Percentiles rank a stretch among this genome's conserved stretches.
These are phyloP conservation scores for Boletus calvinii DNA, from an alignment of 1,284 basidiomycete species.

Conservation along the genomic window DNA sequence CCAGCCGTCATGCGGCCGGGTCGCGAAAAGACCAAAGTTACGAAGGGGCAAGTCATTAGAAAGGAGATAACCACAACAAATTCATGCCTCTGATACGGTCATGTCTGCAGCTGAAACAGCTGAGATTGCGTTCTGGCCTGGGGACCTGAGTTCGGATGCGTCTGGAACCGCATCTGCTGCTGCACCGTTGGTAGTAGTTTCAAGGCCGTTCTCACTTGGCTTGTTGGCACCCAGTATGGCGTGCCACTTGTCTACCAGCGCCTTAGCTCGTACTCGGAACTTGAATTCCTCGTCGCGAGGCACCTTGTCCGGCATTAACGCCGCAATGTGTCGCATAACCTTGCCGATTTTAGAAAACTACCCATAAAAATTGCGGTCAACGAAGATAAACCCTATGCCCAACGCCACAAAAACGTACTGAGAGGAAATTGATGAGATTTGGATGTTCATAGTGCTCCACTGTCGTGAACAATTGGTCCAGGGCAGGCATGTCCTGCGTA, in stretches of 20 bases:
- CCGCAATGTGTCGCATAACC: conserved; percentile 93
- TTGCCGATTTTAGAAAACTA: conserved; percentile 97
- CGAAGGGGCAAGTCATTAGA: conserved; percentile 8
- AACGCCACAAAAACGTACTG: conserved; percentile 45
- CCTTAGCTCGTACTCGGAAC: conserved; percentile 79
- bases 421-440: conserved; percentile 82
- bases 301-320: conserved; percentile 62
- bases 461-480: conserved; percentile 76
- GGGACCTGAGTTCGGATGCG: conserved; percentile 29
- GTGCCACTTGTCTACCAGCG: conserved; percentile 75
- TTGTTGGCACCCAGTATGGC: conserved; percentile 55
- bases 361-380: conserved; percentile 21
- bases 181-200: conserved; percentile 35
- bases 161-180: conserved; percentile 25
- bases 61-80: conserved; percentile 8
- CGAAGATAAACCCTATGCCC: conserved; percentile 18
- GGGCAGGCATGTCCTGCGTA: conserved; percentile 71
- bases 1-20: conserved; percentile 9
- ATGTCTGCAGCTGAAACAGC: conserved; percentile 39
- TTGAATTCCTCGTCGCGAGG: conserved; percentile 85
- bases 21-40: conserved; percentile 23
- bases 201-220: conserved; percentile 33
- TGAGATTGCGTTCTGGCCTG: conserved; percentile 29
- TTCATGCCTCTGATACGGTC: conserved; percentile 48
- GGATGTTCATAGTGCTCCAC: conserved; percentile 85